Percentiles rank a stretch among this genome's conserved stretches.
phyloP scores from a whole-genome alignment of 371 early-diverging fungal species.

The Mucor plumbeus region DNA sequence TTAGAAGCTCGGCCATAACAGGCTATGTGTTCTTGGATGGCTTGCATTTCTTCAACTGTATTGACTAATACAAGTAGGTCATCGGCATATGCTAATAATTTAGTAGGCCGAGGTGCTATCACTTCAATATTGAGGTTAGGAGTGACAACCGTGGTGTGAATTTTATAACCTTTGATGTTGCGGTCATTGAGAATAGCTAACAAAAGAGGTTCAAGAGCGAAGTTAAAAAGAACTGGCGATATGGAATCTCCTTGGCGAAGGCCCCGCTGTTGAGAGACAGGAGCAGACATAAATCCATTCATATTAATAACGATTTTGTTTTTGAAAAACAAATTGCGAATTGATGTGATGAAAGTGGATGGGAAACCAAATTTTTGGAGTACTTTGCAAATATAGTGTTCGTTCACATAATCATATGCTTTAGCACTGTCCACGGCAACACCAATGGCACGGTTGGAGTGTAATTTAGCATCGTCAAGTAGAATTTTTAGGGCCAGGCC shows the following conservation, averaged over 20 bases:
- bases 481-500: slow-evolving; percentile 6
- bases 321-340: slow-evolving; percentile 7
- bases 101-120: background rate
- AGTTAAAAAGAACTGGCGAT: slow-evolving; percentile 25
- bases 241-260: slow-evolving; percentile 23
- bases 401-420: slow-evolving; percentile 24
- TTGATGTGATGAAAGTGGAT: background rate
- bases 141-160: background rate
- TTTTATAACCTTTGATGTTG: background rate
- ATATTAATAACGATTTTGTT: slow-evolving; percentile 10
- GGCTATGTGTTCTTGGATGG: background rate
- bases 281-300: slow-evolving; percentile 11
- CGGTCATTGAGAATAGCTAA: background rate
- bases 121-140: background rate
- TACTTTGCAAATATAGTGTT: slow-evolving; percentile 6
- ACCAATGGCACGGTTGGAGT: slow-evolving; percentile 7
- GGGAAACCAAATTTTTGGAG: slow-evolving; percentile 12
- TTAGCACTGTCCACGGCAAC: slow-evolving; percentile 20
- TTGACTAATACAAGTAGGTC: slow-evolving; percentile 16
- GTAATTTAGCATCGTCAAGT: background rate
- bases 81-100: slow-evolving; percentile 21
- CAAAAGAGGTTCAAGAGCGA: slow-evolving; percentile 25
- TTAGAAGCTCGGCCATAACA: background rate
- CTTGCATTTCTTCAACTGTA: background rate
- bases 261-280: background rate